Evolutionary conservation across 2,329 filamentous ascomycete species (phyloP), one percentile per base, ranked within the genome.

Genomic region (Aureobasidium sp.): DNA sequence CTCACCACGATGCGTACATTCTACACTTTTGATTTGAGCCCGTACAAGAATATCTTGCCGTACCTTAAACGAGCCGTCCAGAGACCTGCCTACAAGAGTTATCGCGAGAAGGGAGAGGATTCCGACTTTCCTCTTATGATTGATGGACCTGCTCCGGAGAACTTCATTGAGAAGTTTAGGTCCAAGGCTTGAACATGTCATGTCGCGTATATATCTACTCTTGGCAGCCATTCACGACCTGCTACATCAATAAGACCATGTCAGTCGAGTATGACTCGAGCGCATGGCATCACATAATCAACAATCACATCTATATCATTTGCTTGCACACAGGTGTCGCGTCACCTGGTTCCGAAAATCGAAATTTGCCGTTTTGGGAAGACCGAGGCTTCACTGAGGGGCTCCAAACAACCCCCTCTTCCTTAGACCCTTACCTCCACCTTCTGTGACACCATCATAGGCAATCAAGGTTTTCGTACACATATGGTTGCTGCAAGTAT

Each of bases 1-100:
- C 72, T 89, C 37, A 86, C 85, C 0, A 88, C 84, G 1, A 79
- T 84, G 77, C 76, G 86, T 17, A 74, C 76, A 53, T 86, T 83
- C 65, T 71, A 72, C 27, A 75, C 77, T 1, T 39, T 67, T 33
- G 66, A 66, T 27, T 49, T 71, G 29, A 52, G 35, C 3, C 56
- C 39, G 7, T 72, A 70, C 61, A 52, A 61, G 24, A 64, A 65
- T 19, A 67, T 74, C 17, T 49, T 73, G 60, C 62, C 65, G 15
- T 74, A 68, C 59, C 48, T 75, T 52, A 42, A 68, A 62, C 65
- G 70, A 56, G 66, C 68, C 40, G 47, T 62, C 6, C 61, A 64
- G 29, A 65, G 72, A 53, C 65, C 67, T 11, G 71, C 52, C 9
- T 74, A 70, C 63, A 64, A 66, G 61, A 63, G 59, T 44, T 70